A percentile compares a stretch with the other conserved stretches of the same genome.
phyloP scores from a whole-genome alignment of 371 early-diverging fungal genomes.

The Lichtheimia ramosa region DNA sequence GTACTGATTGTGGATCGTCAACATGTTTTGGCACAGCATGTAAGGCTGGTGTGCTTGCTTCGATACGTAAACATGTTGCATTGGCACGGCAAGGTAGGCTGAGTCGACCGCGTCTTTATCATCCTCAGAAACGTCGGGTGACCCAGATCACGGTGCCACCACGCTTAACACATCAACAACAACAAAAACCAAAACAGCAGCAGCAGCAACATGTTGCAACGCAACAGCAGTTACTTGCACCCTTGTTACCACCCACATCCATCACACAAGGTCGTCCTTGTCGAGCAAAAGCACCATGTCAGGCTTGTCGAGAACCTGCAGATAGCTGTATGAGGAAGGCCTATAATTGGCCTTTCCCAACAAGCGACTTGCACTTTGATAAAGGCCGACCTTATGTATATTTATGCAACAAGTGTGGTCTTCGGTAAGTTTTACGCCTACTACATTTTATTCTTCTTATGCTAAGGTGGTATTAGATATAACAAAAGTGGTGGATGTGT shows the following conservation, averaged over 20 bases:
- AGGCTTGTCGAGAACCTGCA: conserved; percentile 46
- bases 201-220: neutral
- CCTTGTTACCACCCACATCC: neutral
- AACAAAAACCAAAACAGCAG: conserved; percentile 3
- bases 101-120: conserved; percentile 1
- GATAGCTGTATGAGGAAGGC: conserved; percentile 57
- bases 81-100: conserved; percentile 14
- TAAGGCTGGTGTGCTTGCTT: conserved; percentile 15
- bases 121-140: conserved; percentile 6
- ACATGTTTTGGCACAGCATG: conserved; percentile 34
- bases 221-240: neutral
- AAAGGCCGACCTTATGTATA: conserved; percentile 49
- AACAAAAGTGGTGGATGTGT: conserved; percentile 52
- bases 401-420: conserved; percentile 57
- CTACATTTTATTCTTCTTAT: conserved; percentile 6
- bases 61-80: conserved; percentile 25
- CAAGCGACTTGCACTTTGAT: conserved; percentile 31
- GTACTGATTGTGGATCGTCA: conserved; percentile 18
- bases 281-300: conserved; percentile 47
- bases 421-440: conserved; percentile 28
- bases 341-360: conserved; percentile 52
- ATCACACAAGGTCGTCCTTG: conserved; percentile 33
- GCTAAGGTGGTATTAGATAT: conserved; percentile 28
- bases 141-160: conserved; percentile 10
- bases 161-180: conserved; percentile 2